phyloP scores from a whole-genome alignment of 2,329 filamentous ascomycete species.

The Talaromyces sp. region DNA sequence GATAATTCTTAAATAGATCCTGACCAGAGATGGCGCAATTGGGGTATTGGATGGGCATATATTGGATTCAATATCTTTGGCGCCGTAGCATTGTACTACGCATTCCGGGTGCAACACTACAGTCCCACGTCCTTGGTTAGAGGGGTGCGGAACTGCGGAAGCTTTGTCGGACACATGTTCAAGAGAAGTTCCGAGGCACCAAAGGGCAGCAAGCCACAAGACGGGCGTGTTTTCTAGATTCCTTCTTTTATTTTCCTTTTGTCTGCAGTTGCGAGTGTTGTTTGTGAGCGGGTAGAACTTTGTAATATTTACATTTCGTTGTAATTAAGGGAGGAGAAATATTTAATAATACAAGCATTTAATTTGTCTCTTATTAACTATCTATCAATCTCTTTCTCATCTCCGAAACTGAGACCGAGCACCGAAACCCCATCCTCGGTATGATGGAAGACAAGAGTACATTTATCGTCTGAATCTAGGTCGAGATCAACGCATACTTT shows the following conservation, averaged over 20 bases:
- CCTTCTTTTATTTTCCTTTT: neutral
- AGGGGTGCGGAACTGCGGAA: slow-evolving; percentile 4
- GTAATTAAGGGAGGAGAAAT: neutral
- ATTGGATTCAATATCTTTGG: slow-evolving; percentile 56
- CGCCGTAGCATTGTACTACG: slow-evolving; percentile 35
- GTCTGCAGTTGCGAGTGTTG: neutral
- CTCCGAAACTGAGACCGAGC: neutral
- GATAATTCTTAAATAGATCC: slow-evolving; percentile 37
- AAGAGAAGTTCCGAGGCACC: slow-evolving; percentile 8
- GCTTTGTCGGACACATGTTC: slow-evolving; percentile 5
- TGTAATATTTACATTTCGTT: neutral
- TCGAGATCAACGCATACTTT: neutral
- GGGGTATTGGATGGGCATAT: slow-evolving; percentile 59
- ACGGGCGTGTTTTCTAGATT: slow-evolving; percentile 10
- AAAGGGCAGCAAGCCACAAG: slow-evolving; percentile 8
- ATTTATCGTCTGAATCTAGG: neutral
- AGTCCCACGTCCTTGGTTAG: slow-evolving; percentile 10
- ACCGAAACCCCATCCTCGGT: neutral
- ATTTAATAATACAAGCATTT: neutral
- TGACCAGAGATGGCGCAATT: slow-evolving; percentile 62
- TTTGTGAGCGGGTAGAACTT: neutral
- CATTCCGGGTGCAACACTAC: slow-evolving; percentile 12
- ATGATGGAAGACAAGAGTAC: neutral
- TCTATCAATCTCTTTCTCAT: neutral
- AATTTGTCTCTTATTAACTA: neutral